A percentile compares a stretch with the other conserved stretches of the same genome.
Conservation (phyloP, 2,329 filamentous ascomycete species). For the Talaromyces sp. region DNA sequence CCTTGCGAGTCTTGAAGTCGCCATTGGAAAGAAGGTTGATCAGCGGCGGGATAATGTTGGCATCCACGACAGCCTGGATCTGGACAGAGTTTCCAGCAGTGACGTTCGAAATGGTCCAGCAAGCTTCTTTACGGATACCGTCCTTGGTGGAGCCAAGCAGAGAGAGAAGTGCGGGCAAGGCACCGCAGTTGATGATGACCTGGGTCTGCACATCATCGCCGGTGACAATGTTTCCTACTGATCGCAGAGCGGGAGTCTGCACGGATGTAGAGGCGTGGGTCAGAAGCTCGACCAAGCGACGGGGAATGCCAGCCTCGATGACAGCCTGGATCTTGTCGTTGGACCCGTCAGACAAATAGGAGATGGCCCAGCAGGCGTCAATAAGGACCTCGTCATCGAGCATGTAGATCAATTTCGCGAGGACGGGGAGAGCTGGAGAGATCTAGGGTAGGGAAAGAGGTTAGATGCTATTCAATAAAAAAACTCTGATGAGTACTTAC, state of each 20-base stretch:
- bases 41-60: conserved; percentile 91
- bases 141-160: conserved; percentile 96
- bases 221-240: conserved; percentile 97
- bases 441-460: conserved; percentile 54
- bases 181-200: conserved; percentile 98
- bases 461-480: neutral
- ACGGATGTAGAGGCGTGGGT: conserved; percentile 98
- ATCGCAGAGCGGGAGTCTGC: conserved; percentile 93
- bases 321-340: conserved; percentile 99
- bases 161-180: conserved; percentile 84
- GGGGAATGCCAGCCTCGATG: conserved; percentile 95
- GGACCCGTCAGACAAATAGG: conserved; percentile 93
- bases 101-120: conserved; percentile 99
- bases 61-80: conserved; percentile 94
- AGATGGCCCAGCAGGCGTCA: conserved; percentile 99
- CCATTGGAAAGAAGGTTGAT: conserved; percentile 95
- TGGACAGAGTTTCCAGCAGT: conserved; percentile 96
- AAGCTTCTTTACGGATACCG: conserved; percentile 97
- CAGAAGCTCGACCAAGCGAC: conserved; percentile 89
- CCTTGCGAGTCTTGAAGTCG: conserved; percentile 98
- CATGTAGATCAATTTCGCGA: conserved; percentile 96
- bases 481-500: conserved; percentile 51
- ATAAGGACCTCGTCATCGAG: conserved; percentile 97
- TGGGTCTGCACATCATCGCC: conserved; percentile 98
- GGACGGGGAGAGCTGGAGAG: conserved; percentile 84